Base-by-base conservation (phyloP, 139 green algal species). In the Chlamydomonas sphaeroides region DNA sequence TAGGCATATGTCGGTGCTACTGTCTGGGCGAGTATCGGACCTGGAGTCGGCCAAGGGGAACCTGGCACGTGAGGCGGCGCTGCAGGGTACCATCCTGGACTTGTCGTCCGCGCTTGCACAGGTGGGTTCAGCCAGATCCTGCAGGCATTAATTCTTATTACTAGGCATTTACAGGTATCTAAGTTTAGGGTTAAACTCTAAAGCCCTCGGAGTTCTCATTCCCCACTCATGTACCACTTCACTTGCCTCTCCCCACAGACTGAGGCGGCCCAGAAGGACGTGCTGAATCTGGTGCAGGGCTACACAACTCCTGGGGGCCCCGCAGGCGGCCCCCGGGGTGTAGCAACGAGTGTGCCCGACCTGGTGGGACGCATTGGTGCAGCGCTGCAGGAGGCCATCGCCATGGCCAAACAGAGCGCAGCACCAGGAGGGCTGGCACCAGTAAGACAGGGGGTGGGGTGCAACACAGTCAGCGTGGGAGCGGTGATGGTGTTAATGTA, bases 281-380 rank as follows among this genome's bases (percentile, higher is more conserved):
- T 83, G 63, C 62, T 83, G 62, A 33, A 28, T 7, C 63, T 83
- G 6, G n/a, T 83, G 17, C 76, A 83, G 76, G 28, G 45, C 45
- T 83, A 83, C 76, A 38, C 53, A 28, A 32, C n/a, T 0, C 33
- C 10, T 5, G 76, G 74, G 36, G 33, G 33, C 3, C 76, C 76
- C 28, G 33, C 76, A 0, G 45, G n/a, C n/a, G n/a, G n/a, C n/a
- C n/a, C n/a, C n/a, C n/a, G n/a, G n/a, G n/a, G n/a, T n/a, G n/a
- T n/a, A n/a, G n/a, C n/a, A n/a, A n/a, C 74, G 21, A 74, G 62
- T n/a, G 76, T 83, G 42, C 28, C 36, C 42, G 76, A 83, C 30
- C 74, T 83, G 76, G 62, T 83, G 45, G 63, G 5, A 5, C 76
- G 76, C 63, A 83, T 83, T 63, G 45, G 45, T 0, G 30, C 45